Evolutionary conservation across 495 filamentous ascomycete genomes (phyloP), one percentile per base, ranked within the genome.

Genomic region (Niebla homalea): DNA sequence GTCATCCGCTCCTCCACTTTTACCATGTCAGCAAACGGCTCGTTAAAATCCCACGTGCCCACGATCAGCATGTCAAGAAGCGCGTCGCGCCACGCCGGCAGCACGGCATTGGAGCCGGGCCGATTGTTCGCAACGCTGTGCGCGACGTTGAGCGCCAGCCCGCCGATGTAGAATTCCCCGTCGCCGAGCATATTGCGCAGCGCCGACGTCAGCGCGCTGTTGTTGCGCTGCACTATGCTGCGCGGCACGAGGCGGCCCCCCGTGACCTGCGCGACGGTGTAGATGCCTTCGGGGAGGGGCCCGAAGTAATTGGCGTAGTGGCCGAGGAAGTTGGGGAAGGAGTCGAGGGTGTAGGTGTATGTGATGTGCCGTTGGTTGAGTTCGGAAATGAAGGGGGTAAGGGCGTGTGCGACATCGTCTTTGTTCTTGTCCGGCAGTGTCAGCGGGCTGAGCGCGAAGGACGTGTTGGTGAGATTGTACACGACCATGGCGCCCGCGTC

Each of bases 201-300:
- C 2, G 64, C 54, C 15, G 62, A 52, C 5, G 63, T 64, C 12
- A 79, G 53, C 6, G 49, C 68, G n/a, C 65, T 64, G 63, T 71
- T 78, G 52, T 76, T 75, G 14, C 64, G 51, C 7, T 65, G 49
- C 36, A 76, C 67, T 5, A 77, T 66, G 16, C 58, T 45, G 40
- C 66, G 67, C 5, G 78, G 78, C 43, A 84, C 71, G 11, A 84
- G 67, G 26, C 81, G 73, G 29, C 79, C 77, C 19, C 78, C 79
- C 16, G 29, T 23, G n/a, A 53, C 14, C 40, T 53, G 36, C n/a
- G 43, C 50, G 36, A 48, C 32, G 2, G 53, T 38, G 25, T 38
- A 38, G 14, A 38, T 41, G 14, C 60, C 59, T 14, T 60, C 59
- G 18, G 62, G 60, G 8, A 70, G 60, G n/a, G 63, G 62, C 14